Evolutionary conservation across 2,329 filamentous ascomycete genomes (phyloP).

Genomic region (Fusarium burgessii): DNA sequence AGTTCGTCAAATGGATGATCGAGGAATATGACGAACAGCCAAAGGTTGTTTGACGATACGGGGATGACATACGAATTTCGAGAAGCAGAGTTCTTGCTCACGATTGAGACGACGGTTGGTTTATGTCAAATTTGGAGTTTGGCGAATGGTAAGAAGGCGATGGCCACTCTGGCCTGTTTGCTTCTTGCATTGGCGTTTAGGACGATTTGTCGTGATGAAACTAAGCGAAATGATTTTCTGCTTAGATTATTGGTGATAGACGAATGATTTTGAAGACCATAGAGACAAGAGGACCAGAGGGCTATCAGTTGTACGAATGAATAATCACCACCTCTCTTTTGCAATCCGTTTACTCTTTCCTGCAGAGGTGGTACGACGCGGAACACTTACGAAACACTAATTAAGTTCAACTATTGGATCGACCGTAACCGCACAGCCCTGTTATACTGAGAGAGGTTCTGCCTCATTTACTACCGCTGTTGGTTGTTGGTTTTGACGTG

Average conservation of each 20-base stretch:
- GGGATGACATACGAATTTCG: not conserved
- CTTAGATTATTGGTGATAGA: not conserved
- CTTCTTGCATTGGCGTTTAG: not conserved
- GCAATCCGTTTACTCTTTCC: not conserved
- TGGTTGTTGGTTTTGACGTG: not conserved
- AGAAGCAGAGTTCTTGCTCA: not conserved
- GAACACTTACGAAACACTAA: not conserved
- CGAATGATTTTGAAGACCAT: not conserved
- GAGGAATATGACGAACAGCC: conserved; percentile 50
- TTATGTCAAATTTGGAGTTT: conserved; percentile 15
- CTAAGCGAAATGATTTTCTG: not conserved
- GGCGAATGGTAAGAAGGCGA: conserved; percentile 11
- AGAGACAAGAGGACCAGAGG: not conserved
- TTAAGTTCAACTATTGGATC: not conserved
- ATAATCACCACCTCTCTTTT: not conserved
- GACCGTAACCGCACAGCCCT: conserved; percentile 7
- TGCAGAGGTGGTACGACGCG: not conserved
- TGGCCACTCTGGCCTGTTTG: too few relatives aligned
- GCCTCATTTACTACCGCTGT: not conserved
- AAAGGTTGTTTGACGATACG: conserved; percentile 4
- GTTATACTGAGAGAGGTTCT: not conserved
- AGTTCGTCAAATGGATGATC: conserved; percentile 67
- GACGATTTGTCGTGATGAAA: not conserved
- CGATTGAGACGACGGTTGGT: not conserved
- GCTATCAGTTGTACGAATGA: not conserved